A percentile compares a stretch with the other conserved stretches of the same genome.
phyloP scores from a whole-genome alignment of 257 asterid genomes.

The Petrea volubilis region DNA sequence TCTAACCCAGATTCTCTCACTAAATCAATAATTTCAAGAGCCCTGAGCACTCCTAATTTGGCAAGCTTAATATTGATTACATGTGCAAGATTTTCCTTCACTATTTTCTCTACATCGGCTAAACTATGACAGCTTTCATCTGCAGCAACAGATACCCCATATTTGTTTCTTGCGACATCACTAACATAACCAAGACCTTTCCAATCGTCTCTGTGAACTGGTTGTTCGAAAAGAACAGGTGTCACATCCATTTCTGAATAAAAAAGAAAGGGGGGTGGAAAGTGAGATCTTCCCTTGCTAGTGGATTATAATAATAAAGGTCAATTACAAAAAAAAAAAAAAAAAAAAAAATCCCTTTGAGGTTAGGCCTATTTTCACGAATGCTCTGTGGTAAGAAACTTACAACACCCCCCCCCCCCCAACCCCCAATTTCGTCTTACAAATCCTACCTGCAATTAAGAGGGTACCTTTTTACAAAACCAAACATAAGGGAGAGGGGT shows the following conservation, averaged over 20 bases:
- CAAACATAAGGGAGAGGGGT: no score
- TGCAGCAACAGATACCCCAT: conserved; percentile 83
- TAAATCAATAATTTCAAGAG: conserved; percentile 72
- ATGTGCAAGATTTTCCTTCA: conserved; percentile 64
- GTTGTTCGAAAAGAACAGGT: conserved; percentile 87
- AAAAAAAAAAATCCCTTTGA: no score
- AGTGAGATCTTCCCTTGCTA: conserved; percentile 1
- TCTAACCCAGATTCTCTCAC: conserved; percentile 65
- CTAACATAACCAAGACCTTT: conserved; percentile 72
- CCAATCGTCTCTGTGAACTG: conserved; percentile 94
- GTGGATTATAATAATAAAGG: not conserved
- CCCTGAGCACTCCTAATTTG: conserved; percentile 84
- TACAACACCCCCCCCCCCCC: no score
- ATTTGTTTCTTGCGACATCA: conserved; percentile 61
- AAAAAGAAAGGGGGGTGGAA: not conserved
- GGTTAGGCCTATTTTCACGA: no score
- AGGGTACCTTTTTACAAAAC: no score
- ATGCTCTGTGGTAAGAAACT: no score
- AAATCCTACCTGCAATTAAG: no score
- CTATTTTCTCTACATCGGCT: conserved; percentile 72
- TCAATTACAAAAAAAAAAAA: no score
- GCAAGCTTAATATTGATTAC: conserved; percentile 89
- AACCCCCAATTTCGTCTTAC: no score
- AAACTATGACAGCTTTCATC: conserved; percentile 89
- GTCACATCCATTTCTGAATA: conserved; percentile 73